Base-by-base conservation (phyloP, 768 basidiomycete genomes). In the Boletales sp. region DNA sequence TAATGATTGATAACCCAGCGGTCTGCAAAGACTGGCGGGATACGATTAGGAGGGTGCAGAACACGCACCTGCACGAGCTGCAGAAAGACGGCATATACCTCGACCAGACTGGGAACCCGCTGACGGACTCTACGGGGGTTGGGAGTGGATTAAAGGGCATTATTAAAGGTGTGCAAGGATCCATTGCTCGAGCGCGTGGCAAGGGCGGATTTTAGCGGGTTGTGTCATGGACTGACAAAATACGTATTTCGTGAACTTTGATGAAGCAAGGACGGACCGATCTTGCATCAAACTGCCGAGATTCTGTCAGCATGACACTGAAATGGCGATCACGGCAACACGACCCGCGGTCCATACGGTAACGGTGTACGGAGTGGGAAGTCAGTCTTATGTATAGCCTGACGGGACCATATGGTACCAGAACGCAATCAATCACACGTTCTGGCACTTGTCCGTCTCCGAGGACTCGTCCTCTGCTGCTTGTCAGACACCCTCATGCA, bases 21-120 rank as follows among this genome's bases (percentile, higher is more conserved):
- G 68, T 83, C 45, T 77, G 80, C 43, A 56, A 64, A 34, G 81
- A 80, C 48, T 82, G 83, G 81, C 75, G 76, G 66, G 74, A 78
- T 41, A 75, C 72, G 9, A 63, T 81, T n/a, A 53, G 69, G 24
- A 67, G 72, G 29, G 79, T 79, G 59, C 79, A 81, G 67, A 83
- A 81, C 56, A 83, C 83, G 12, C 72, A 72, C 54, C 59, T 74
- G 13, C 82, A 81, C 51, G 60, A 70, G 19, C 47, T 69, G 47
- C 61, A 71, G 38, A 68, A 72, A 35, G 81, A 84, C 40, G 83
- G 83, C 1, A 67, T 79, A 45, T 85, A 84, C 76, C 68, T 79
- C 18, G 80, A 83, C 54, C 56, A 59, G 50, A 63, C 80, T 21
- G 76, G 80, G 13, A 69, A 68, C 24, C 61, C 64, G 38, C 56